A percentile compares a stretch with the other conserved stretches of the same genome.
phyloP scores from a whole-genome alignment of 164 flowering plant genomes.

The Cinnamomum micranthum region DNA sequence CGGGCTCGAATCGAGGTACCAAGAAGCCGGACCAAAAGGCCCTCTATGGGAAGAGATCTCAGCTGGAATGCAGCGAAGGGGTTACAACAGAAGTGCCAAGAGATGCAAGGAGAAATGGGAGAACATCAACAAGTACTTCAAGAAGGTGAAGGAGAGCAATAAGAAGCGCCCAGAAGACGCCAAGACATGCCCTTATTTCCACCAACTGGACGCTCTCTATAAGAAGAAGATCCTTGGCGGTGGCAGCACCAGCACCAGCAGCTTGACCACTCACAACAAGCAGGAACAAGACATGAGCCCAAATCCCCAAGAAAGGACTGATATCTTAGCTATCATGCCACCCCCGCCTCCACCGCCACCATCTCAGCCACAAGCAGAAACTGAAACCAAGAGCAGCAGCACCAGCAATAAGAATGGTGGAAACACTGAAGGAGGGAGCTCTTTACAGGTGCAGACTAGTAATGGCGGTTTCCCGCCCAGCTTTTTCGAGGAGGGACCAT shows the following conservation, averaged over 20 bases:
- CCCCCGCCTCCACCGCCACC: slow-evolving; percentile 15
- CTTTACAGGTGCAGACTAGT: slow-evolving; percentile 20
- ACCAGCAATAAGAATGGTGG: slow-evolving; percentile 11
- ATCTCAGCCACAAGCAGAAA: slow-evolving; percentile 8
- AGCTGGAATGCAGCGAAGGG: slow-evolving; percentile 9
- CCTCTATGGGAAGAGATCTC: slow-evolving; percentile 20
- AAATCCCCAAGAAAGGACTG: slow-evolving; percentile 1
- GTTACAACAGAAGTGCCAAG: slow-evolving; percentile 15
- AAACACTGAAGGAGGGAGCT: slow-evolving; percentile 6
- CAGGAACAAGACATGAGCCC: neutral
- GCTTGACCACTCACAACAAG: neutral
- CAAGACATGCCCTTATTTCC: slow-evolving; percentile 62
- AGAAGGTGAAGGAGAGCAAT: slow-evolving; percentile 16
- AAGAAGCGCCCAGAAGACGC: slow-evolving; percentile 62
- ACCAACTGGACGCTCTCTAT: slow-evolving; percentile 48
- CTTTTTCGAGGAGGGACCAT: slow-evolving; percentile 28
- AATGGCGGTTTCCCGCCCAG: slow-evolving; percentile 20
- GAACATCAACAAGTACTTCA: slow-evolving; percentile 20
- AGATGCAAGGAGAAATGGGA: slow-evolving; percentile 22
- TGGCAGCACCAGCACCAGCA: neutral
- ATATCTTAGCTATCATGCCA: slow-evolving; percentile 17
- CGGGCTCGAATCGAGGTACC: slow-evolving; percentile 52
- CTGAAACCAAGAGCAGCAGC: slow-evolving; percentile 25
- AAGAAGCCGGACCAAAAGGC: slow-evolving; percentile 52
- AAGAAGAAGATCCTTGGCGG: slow-evolving; percentile 30